Percentiles rank a stretch among this genome's conserved stretches.
Conservation (phyloP, 176 grass and related monocot genomes). For the Dendrocalamus sinicus region DNA sequence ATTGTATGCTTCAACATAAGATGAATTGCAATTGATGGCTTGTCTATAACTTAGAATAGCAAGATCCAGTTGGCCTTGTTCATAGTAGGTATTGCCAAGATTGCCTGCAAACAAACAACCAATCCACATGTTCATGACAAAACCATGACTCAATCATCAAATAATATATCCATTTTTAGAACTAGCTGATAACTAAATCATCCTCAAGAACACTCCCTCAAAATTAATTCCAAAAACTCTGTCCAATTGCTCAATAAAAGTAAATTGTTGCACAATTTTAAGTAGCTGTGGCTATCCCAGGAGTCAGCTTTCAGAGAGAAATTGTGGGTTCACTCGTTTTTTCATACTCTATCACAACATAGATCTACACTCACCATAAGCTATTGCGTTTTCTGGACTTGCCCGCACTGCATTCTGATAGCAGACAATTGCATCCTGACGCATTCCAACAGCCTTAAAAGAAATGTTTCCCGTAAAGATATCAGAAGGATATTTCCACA, state of each 20-base stretch:
- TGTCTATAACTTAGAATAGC: conserved; percentile 66
- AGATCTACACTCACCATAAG: conserved; percentile 66
- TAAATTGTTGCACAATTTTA: background rate
- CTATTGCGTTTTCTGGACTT: conserved; percentile 63
- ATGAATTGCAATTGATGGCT: conserved; percentile 57
- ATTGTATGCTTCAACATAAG: conserved; percentile 67
- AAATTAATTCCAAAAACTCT: conserved; percentile 8
- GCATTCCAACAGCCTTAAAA: conserved; percentile 68
- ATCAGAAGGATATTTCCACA: conserved; percentile 29
- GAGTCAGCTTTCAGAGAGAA: background rate
- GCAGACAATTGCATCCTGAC: conserved; percentile 75
- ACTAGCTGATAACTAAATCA: background rate
- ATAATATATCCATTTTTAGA: background rate
- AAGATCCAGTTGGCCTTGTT: conserved; percentile 68
- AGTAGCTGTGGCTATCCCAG: background rate
- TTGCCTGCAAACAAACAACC: conserved; percentile 51
- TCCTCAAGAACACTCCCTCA: conserved; percentile 30
- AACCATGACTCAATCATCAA: background rate
- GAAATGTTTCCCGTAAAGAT: background rate
- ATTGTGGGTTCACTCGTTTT: background rate
- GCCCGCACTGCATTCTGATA: conserved; percentile 66
- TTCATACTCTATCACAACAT: conserved; percentile 14
- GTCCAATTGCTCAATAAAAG: background rate
- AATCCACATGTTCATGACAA: background rate
- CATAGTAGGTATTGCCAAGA: conserved; percentile 62